Evolutionary conservation across 2,329 filamentous ascomycete genomes (phyloP).

Genomic region (Albophoma yamanashiensis): DNA sequence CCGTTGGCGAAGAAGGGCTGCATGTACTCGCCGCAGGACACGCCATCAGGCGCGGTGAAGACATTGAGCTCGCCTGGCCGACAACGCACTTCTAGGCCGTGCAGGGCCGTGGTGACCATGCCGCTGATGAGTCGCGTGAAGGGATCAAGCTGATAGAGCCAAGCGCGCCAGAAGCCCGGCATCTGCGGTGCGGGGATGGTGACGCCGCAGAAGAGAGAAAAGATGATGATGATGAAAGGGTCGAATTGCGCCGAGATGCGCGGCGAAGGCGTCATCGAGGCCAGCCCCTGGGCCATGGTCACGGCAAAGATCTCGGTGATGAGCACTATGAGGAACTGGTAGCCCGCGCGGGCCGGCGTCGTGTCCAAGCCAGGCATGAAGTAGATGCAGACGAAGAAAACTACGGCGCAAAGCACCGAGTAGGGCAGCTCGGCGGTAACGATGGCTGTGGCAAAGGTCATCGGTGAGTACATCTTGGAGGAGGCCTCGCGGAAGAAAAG

Average conservation of each 20-base stretch:
- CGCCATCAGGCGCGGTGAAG: constrained; percentile 55
- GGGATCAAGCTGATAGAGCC: constrained; percentile 75
- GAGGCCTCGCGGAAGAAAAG: constrained; percentile 81
- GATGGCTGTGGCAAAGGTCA: constrained; percentile 68
- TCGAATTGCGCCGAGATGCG: constrained; percentile 74
- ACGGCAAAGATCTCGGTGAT: constrained; percentile 79
- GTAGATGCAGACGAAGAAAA: constrained; percentile 76
- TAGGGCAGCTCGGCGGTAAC: constrained; percentile 81
- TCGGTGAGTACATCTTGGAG: constrained; percentile 75
- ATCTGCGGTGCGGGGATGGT: constrained; percentile 71
- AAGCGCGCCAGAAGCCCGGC: constrained; percentile 65
- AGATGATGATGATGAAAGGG: constrained; percentile 73
- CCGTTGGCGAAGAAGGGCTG: constrained; percentile 53
- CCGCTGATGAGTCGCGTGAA: constrained; percentile 74
- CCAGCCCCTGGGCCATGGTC: constrained; percentile 65
- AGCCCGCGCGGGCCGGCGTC: constrained; percentile 58
- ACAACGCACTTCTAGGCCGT: constrained; percentile 54
- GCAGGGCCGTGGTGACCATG: constrained; percentile 69
- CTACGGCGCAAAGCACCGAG: constrained; percentile 66
- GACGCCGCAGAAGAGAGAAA: constrained; percentile 80
- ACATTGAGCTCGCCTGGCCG: constrained; percentile 48
- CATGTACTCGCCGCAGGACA: constrained; percentile 71
- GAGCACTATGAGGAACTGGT: constrained; percentile 78
- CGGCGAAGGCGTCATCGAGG: constrained; percentile 65
- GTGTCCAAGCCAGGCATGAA: constrained; percentile 68